A percentile compares a stretch with the other conserved stretches of the same genome.
Evolutionary conservation across 164 flowering plant genomes (phyloP).

Genomic region (Houttuynia cordata): DNA sequence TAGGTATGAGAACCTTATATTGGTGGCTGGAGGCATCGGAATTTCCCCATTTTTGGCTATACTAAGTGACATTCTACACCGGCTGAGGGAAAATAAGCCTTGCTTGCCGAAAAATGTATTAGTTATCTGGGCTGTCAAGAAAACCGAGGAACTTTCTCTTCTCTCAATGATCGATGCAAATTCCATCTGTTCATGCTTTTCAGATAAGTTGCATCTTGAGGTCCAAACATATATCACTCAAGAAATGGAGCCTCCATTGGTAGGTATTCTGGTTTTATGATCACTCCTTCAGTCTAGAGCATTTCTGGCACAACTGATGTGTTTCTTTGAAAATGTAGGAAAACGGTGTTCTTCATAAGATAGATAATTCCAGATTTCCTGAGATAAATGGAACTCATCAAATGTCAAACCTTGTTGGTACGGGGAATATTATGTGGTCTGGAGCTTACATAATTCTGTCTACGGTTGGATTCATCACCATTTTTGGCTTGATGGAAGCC

Average conservation of each 20-base stretch:
- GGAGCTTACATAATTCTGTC: conserved; percentile 51
- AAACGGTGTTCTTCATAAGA: conserved; percentile 31
- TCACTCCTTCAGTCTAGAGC: neutral
- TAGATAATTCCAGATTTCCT: conserved; percentile 20
- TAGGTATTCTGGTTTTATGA: conserved; percentile 12
- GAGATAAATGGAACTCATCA: conserved; percentile 18
- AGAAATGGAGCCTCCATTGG: conserved; percentile 68
- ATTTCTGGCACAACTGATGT: neutral
- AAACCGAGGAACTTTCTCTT: conserved; percentile 63
- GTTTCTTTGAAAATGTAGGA: conserved; percentile 37
- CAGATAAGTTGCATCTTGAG: conserved; percentile 43
- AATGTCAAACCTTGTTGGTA: conserved; percentile 80
- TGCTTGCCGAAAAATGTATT: conserved; percentile 50
- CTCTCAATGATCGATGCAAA: conserved; percentile 39
- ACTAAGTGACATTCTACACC: conserved; percentile 70
- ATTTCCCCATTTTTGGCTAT: conserved; percentile 90
- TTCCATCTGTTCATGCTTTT: conserved; percentile 47
- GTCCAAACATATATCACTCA: conserved; percentile 64
- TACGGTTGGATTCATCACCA: conserved; percentile 44
- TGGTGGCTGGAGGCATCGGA: conserved; percentile 96
- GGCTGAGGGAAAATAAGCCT: conserved; percentile 37
- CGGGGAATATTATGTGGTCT: conserved; percentile 65
- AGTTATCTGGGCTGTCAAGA: conserved; percentile 82
- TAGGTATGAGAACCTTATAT: conserved; percentile 74
- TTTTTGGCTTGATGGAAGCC: conserved; percentile 29